phyloP scores from a whole-genome alignment of 768 basidiomycete genomes.

The Rhizopogon roseolus region DNA sequence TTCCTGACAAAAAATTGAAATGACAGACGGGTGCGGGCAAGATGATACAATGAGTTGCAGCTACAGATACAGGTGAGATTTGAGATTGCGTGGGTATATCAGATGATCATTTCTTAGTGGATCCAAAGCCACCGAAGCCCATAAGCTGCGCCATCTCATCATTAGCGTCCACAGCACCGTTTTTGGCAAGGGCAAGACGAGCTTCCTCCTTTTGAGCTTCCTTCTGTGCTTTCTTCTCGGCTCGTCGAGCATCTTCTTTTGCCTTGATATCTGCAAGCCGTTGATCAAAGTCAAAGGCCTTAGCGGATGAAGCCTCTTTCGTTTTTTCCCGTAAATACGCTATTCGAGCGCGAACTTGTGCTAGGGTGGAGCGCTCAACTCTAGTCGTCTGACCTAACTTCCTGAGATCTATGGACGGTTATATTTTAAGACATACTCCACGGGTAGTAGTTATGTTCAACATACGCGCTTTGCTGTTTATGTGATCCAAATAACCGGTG shows the following conservation, averaged over 20 bases:
- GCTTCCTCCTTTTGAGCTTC: slow-evolving; percentile 74
- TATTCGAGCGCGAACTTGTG: slow-evolving; percentile 90
- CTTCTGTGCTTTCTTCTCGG: slow-evolving; percentile 74
- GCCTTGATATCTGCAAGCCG: slow-evolving; percentile 79
- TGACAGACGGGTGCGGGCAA: background rate
- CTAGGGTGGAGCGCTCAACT: slow-evolving; percentile 83
- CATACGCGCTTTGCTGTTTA: slow-evolving; percentile 92
- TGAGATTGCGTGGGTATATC: slow-evolving; percentile 15
- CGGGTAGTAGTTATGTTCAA: slow-evolving; percentile 12
- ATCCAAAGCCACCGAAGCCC: slow-evolving; percentile 90
- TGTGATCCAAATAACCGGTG: slow-evolving; percentile 90
- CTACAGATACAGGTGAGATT: slow-evolving; percentile 7
- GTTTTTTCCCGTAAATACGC: slow-evolving; percentile 84
- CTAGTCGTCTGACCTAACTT: slow-evolving; percentile 94
- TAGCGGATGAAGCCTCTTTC: slow-evolving; percentile 73
- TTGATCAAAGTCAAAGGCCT: slow-evolving; percentile 92
- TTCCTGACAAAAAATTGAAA: background rate
- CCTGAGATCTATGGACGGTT: slow-evolving; percentile 72
- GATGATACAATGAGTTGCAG: slow-evolving; percentile 10
- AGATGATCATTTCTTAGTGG: slow-evolving; percentile 65
- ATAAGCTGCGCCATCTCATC: slow-evolving; percentile 76
- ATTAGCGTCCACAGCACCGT: slow-evolving; percentile 41
- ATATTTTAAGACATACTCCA: slow-evolving; percentile 1
- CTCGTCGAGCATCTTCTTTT: slow-evolving; percentile 61
- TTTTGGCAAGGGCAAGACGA: slow-evolving; percentile 59